phyloP scores from a whole-genome alignment of 2,329 filamentous ascomycete genomes.

The Verticillium isaacii region DNA sequence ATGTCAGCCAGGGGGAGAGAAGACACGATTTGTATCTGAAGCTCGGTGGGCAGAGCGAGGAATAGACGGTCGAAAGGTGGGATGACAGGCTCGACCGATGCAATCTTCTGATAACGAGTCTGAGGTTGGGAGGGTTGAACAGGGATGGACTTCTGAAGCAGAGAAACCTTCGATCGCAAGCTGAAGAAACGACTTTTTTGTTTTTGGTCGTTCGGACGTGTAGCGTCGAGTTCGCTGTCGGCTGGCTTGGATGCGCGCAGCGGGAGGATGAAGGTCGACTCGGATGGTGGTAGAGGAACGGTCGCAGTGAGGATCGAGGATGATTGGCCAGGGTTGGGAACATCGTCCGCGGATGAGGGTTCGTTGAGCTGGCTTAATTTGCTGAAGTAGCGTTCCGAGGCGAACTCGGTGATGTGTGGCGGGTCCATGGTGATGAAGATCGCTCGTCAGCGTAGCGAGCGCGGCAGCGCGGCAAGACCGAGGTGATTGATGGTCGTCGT shows the following conservation, averaged over 20 bases:
- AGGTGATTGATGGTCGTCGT: constrained; percentile 6
- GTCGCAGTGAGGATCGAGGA: not conserved
- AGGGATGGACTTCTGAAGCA: constrained; percentile 8
- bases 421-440: constrained; percentile 47
- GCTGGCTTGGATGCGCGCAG: constrained; percentile 33
- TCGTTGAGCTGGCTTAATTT: constrained; percentile 53
- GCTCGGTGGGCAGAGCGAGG: constrained; percentile 52
- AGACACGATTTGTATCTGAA: constrained; percentile 59
- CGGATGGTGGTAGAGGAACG: constrained; percentile 11
- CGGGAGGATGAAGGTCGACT: constrained; percentile 45
- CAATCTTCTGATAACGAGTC: not conserved
- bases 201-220: constrained; percentile 26
- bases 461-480: constrained; percentile 15
- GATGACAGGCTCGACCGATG: not conserved
- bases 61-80: constrained; percentile 52
- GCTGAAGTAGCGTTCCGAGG: constrained; percentile 58
- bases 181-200: constrained; percentile 37
- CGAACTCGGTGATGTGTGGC: constrained; percentile 61
- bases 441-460: constrained; percentile 3
- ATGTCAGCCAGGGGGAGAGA: constrained; percentile 56
- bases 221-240: constrained; percentile 21
- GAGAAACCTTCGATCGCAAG: constrained; percentile 32
- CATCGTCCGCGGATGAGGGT: constrained; percentile 9
- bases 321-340: not conserved
- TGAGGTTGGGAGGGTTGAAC: not conserved